Percentiles rank a stretch among this genome's conserved stretches.
These are phyloP conservation scores for Arthrocladium fulminans DNA, from an alignment of 2,329 filamentous ascomycete genomes.

Conservation along the genomic window DNA sequence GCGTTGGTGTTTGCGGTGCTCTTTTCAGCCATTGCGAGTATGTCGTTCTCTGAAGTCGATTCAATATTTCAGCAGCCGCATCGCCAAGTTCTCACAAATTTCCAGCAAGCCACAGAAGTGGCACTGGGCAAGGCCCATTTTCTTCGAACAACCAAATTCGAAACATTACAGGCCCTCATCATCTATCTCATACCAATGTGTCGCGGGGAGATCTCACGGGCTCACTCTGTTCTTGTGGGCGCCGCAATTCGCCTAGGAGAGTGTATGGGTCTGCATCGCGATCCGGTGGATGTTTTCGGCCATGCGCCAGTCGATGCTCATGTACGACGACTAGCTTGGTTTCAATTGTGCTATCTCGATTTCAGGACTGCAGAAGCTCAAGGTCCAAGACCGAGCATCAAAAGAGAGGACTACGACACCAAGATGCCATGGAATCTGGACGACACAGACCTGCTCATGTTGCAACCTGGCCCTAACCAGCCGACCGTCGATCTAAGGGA, in stretches of 20 bases:
- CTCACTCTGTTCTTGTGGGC: constrained; percentile 63
- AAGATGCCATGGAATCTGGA: constrained; percentile 62
- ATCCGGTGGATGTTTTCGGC: constrained; percentile 54
- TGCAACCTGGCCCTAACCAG: constrained; percentile 33
- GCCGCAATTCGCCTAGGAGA: constrained; percentile 65
- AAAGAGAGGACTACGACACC: constrained; percentile 67
- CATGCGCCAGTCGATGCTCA: constrained; percentile 61
- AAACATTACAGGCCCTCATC: constrained; percentile 66
- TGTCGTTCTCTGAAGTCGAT: constrained; percentile 47
- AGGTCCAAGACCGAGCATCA: constrained; percentile 61
- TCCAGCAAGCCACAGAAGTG: constrained; percentile 58
- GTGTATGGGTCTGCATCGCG: constrained; percentile 67
- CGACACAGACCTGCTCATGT: constrained; percentile 50
- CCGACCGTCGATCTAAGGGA: neutral
- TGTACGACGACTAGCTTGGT: constrained; percentile 63
- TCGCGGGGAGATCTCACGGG: constrained; percentile 60
- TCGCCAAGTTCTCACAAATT: constrained; percentile 49
- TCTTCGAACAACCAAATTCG: constrained; percentile 60
- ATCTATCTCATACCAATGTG: constrained; percentile 62
- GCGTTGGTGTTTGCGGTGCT: constrained; percentile 61
- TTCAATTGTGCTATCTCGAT: constrained; percentile 69
- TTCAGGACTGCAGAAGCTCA: constrained; percentile 66
- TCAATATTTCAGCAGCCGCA: constrained; percentile 50
- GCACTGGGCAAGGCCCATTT: constrained; percentile 62
- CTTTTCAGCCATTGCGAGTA: constrained; percentile 60